Conservation (phyloP, 805 yeast species). For the Candida maesae region DNA sequence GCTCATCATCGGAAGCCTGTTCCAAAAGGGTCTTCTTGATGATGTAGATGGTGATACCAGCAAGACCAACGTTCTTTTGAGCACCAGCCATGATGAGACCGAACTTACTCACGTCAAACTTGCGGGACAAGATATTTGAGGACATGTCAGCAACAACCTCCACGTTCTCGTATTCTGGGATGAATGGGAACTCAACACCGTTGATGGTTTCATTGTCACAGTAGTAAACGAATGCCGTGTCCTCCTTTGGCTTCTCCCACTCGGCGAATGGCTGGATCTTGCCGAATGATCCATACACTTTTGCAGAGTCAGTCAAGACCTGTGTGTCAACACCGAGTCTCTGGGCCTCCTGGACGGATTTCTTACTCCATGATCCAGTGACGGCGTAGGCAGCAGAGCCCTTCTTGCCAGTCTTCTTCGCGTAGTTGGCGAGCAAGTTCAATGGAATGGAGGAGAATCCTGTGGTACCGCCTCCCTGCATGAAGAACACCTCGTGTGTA, state of each 20-base stretch:
- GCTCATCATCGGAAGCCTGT: slow-evolving; percentile 58
- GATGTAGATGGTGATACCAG: slow-evolving; percentile 91
- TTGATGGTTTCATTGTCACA: slow-evolving; percentile 98
- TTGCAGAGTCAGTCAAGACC: slow-evolving; percentile 62
- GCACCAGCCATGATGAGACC: slow-evolving; percentile 97
- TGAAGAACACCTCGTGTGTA: slow-evolving; percentile 88
- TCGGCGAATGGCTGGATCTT: slow-evolving; percentile 60
- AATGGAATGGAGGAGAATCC: slow-evolving; percentile 89
- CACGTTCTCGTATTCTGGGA: slow-evolving; percentile 55
- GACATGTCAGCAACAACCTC: slow-evolving; percentile 94
- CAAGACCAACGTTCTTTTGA: slow-evolving; percentile 95
- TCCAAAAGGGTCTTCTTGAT: slow-evolving; percentile 77
- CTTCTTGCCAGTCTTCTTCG: slow-evolving; percentile 64
- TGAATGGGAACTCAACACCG: slow-evolving; percentile 72
- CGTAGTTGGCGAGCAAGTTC: slow-evolving; percentile 73
- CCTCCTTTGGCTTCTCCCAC: slow-evolving; percentile 58
- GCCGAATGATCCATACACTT: slow-evolving; percentile 52
- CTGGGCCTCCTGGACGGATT: slow-evolving; percentile 80
- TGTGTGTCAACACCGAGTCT: slow-evolving; percentile 79
- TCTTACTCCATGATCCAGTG: slow-evolving; percentile 93
- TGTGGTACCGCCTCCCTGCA: slow-evolving; percentile 98
- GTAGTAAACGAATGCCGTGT: slow-evolving; percentile 80
- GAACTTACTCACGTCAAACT: slow-evolving; percentile 75
- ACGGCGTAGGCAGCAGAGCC: slow-evolving; percentile 85
- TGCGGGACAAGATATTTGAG: slow-evolving; percentile 81